Base-by-base conservation (phyloP, 2,329 filamentous ascomycete genomes). In the Colletotrichum sidae region DNA sequence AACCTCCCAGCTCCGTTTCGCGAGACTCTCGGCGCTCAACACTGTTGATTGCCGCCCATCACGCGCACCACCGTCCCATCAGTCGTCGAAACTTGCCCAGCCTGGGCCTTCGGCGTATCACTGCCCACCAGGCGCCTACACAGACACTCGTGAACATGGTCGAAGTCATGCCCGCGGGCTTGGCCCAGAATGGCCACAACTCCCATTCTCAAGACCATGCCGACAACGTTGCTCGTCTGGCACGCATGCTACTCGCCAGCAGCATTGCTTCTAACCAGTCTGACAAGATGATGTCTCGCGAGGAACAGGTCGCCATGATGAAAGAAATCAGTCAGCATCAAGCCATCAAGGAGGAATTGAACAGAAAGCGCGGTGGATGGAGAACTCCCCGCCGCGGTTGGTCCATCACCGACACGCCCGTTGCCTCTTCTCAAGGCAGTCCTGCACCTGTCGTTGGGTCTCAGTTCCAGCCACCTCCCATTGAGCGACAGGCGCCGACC, bases 341-440 rank as follows among this genome's bases (percentile, higher is more conserved):
- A 15, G 72, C 75, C 42, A 76, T 75, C 62, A 73, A 77, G 60
- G 76, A 73, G 60, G 80, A 83, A 58, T 71, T 79, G 17, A 76
- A 71, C 68, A 71, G 74, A 49, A 75, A 77, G 69, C 76, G 77
- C 38, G 73, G 72, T 13, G 63, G 74, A 64, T 77, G 78, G 69
- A 78, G 78, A 52, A 68, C 76, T 7, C 81, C 83, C 2, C 76
- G 81, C 46, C 78, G 83, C 45, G 81, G 83, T 13, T 82, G 81
- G 73, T 83, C 82, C 38, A 77, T 82, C 71, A 79, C 80, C 47
- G 81, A 84, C 45, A 81, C 81, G 56, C 77, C 67, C 42, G 65
- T 55, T 13, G 54, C 66, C 59, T 68, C 69, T 12, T 65, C 67
- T 54, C 59, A 69, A 59, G 66, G 56, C 65, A 25, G 64, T 9